Percentiles rank a stretch among this genome's conserved stretches.
Conservation (phyloP, 805 yeast species). For the Saccharomycodes ludwigii region DNA sequence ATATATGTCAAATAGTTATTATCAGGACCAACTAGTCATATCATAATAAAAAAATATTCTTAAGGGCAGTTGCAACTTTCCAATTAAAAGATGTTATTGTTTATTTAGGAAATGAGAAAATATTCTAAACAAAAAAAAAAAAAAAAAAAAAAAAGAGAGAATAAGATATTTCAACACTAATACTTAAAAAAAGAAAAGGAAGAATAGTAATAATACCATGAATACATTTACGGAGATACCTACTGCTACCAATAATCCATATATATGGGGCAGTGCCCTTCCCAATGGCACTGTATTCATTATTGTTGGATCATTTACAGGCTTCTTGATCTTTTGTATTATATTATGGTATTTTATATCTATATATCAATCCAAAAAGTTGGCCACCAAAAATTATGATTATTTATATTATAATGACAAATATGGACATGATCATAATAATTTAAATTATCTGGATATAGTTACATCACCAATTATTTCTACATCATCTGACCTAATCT, state of each 20-base stretch:
- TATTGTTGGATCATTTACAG: slow-evolving; percentile 61
- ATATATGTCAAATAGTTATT: not conserved
- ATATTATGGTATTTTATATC: slow-evolving; percentile 39
- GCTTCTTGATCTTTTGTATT: slow-evolving; percentile 41
- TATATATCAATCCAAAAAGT: slow-evolving; percentile 37
- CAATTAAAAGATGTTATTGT: no score
- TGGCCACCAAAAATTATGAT: no score
- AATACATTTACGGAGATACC: slow-evolving; percentile 10
- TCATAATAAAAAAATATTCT: no score
- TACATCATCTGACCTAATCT: no score
- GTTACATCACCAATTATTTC: no score
- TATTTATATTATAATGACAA: no score
- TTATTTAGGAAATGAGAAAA: no score
- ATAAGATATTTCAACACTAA: not conserved
- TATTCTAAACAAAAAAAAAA: not conserved
- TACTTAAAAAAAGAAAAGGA: not conserved
- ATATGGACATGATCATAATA: no score
- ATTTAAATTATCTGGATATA: no score
- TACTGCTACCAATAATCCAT: slow-evolving; percentile 49
- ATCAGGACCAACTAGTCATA: no score
- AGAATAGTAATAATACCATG: not conserved
- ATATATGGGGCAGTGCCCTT: slow-evolving; percentile 34
- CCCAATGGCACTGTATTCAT: slow-evolving; percentile 79
- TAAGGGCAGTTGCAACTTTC: no score
- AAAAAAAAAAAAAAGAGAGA: slow-evolving; percentile 1